A percentile compares a stretch with the other conserved stretches of the same genome.
These are phyloP conservation scores for Takakia lepidozioides DNA, from an alignment of 225 moss, liverwort and hornwort genomes.

Conservation along the genomic window DNA sequence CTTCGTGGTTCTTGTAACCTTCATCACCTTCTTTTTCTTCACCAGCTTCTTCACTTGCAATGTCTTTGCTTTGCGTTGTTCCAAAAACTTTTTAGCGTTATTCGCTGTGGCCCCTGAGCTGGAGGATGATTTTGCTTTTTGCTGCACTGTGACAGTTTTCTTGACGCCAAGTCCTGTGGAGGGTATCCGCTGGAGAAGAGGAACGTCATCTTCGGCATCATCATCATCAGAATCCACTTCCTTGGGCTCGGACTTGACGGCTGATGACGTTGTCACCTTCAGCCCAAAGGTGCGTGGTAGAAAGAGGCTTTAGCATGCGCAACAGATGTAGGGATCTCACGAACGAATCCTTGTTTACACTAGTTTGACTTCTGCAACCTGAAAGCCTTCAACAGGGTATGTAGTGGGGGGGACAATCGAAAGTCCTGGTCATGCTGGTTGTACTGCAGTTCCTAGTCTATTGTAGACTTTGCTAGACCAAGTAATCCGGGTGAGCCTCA, in stretches of 20 bases:
- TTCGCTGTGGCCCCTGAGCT: constrained; percentile 37
- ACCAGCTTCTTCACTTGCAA: constrained; percentile 41
- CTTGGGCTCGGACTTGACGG: constrained; percentile 16
- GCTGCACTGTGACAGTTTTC: constrained; percentile 26
- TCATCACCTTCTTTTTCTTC: constrained; percentile 71
- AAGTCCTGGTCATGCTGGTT: too few relatives aligned
- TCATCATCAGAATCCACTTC: constrained; percentile 44
- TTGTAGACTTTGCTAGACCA: too few relatives aligned
- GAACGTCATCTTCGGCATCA: constrained; percentile 76
- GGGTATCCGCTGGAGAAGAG: constrained; percentile 57
- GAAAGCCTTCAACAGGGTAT: too few relatives aligned
- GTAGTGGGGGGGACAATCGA: too few relatives aligned
- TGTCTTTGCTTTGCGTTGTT: constrained; percentile 38
- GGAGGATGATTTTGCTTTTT: constrained; percentile 28
- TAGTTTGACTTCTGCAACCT: too few relatives aligned
- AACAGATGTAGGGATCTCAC: too few relatives aligned
- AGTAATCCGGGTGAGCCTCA: too few relatives aligned
- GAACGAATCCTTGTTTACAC: too few relatives aligned
- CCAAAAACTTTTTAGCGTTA: constrained; percentile 49
- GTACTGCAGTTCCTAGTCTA: too few relatives aligned
- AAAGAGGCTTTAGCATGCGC: too few relatives aligned
- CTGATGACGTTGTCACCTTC: constrained; percentile 1
- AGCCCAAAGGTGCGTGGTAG: background rate
- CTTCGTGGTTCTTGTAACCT: constrained; percentile 34
- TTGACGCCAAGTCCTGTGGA: constrained; percentile 16